Base-by-base conservation (phyloP, 2,329 filamentous ascomycete species). In the Apiospora sp. region DNA sequence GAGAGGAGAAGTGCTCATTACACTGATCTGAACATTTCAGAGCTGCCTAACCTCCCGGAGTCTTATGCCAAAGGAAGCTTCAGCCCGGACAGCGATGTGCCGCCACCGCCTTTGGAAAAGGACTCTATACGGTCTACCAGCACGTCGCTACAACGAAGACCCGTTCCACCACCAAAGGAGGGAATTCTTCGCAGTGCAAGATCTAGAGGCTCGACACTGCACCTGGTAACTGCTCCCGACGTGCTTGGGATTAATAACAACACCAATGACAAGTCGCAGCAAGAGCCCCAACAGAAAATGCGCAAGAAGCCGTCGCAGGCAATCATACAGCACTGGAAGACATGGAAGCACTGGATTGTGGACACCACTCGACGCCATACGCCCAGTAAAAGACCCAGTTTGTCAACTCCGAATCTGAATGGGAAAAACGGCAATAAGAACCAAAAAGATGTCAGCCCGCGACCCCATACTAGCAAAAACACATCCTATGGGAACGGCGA, bases 131-230 rank as follows among this genome's bases (percentile, higher is more conserved):
- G 94, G 46, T 95, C 93, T 24, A 88, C 88, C 30, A 95, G 93
- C 78, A 94, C 94, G 16, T 95, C 94, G 43, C 87, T 92, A 73
- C 91, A 93, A 74, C 91, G 94, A 68, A 92, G 89, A 49, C 90
- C 95, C 7, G 87, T 94, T 54, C 94, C 93, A 13, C 96, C 96
- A 58, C 95, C 96, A 1, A 98, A 98, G 81, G 95, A 98, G 80
- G 90, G 91, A 19, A 83, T 90, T 14, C 81, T 92, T 72, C 86
- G 91, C 76, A 91, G 91, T 75, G 91, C 93, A 73, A 88, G 92
- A 77, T 93, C 93, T 76, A 88, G 94, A 73, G 93, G 94, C 61
- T 98, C 95, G 76, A 96, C 94, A 75, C 88, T 98, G 44, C 94
- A 98, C 79, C 89, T 97, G 5, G 94, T 97, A 51, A 93, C 93